phyloP scores from a whole-genome alignment of 192 early-diverging fungal species.

The Gonapodya sp. region DNA sequence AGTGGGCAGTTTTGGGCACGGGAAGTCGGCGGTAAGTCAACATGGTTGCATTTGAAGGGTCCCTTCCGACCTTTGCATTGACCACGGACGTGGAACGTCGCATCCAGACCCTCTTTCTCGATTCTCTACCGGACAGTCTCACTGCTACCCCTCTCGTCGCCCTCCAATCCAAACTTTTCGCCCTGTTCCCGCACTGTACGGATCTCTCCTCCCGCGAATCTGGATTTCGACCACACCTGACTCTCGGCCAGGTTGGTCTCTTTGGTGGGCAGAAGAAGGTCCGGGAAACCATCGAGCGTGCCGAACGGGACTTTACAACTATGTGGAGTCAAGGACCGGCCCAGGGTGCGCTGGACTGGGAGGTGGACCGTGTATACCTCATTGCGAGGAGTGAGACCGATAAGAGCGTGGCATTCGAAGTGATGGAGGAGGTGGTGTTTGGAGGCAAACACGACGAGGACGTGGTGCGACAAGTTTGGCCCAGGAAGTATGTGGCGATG shows the following conservation, averaged over 20 bases:
- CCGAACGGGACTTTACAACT: not conserved
- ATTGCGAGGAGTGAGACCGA: not conserved
- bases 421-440: not conserved
- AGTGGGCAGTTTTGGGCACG: not conserved
- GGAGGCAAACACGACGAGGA: too few relatives aligned
- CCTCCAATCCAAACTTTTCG: not conserved
- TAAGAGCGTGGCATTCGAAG: not conserved
- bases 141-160: not conserved
- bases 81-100: not conserved
- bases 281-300: not conserved
- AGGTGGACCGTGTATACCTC: not conserved
- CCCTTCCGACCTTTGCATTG: not conserved
- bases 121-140: not conserved
- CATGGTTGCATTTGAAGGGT: too few relatives aligned
- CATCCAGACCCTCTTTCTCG: not conserved
- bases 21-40: not conserved
- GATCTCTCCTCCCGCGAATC: not conserved
- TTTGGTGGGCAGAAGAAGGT: not conserved
- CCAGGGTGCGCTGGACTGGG: not conserved
- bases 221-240: not conserved
- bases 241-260: not conserved
- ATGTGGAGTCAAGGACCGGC: not conserved
- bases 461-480: too few relatives aligned
- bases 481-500: too few relatives aligned
- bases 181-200: not conserved